Evolutionary conservation across 2,329 filamentous ascomycete genomes (phyloP), one percentile per base, ranked within the genome.

Genomic region (Stemphylium beticola): DNA sequence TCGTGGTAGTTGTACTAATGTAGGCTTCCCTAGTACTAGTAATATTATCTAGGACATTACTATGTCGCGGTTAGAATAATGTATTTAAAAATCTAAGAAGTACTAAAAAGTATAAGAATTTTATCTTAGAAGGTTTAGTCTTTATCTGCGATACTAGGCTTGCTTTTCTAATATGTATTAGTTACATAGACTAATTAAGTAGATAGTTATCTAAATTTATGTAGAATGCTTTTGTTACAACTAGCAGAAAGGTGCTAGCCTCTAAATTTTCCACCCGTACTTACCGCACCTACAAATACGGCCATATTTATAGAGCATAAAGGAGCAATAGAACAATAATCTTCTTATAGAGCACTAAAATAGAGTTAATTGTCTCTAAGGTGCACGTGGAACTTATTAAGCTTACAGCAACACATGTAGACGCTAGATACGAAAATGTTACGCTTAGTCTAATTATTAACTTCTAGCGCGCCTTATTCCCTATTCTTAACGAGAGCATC

Each of bases 91-190:
- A 32, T 10, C 36, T 10, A 32, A 40, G 4, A 47, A 47, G 36
- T 51, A 52, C 41, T 26, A 42, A 47, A 47, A 47, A 42, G 37
- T 43, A 26, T 6, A 50, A 41, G n/a, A 9, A 42, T 51, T 29
- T 51, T n/a, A 50, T 50, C 17, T 9, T 22, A 8, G 6, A 38
- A 38, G 36, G 22, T 24, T 24, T 24, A 24, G 42, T 51, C 29
- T 36, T 48, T 9, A 50, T 15, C 33, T 45, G 10, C 4, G 18
- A 53, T 31, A 57, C 43, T 22, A 12, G 33, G 15, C 24, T 29
- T 49, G 9, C 34, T 53, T 7, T 53, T 53, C n/a, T 43, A 52
- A 53, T 52, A 47, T 52, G 18, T 29, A 33, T 52, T 52, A 6
- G 20, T 26, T 56, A 2, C 42, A 17, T 48, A 15, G 43, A 48